A percentile compares a stretch with the other conserved stretches of the same genome.
Evolutionary conservation across 306 rosid species (phyloP).

Genomic region (Lathyrus aphaca): DNA sequence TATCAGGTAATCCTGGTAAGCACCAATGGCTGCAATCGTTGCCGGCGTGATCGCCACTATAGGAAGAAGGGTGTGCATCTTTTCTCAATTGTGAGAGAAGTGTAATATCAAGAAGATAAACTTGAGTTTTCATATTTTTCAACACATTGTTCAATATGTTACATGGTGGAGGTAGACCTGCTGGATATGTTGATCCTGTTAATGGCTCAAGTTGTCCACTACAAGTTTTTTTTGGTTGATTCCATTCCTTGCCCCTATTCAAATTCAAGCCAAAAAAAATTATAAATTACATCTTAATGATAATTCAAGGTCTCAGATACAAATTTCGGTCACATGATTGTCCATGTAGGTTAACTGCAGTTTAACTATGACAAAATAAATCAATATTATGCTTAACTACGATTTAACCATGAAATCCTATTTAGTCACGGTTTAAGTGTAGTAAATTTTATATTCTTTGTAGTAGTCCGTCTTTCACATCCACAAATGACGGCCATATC

Average conservation of each 20-base stretch:
- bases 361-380: no score
- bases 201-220: constrained; percentile 72
- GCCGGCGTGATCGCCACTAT: constrained; percentile 61
- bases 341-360: no score
- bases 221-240: constrained; percentile 71
- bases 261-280: neutral
- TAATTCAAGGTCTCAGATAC: neutral
- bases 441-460: no score
- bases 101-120: constrained; percentile 82
- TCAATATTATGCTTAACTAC: no score
- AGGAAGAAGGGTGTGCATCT: constrained; percentile 89
- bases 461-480: no score
- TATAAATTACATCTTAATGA: neutral
- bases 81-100: constrained; percentile 84
- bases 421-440: no score
- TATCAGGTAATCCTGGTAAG: constrained; percentile 92
- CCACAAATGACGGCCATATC: no score
- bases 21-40: constrained; percentile 99
- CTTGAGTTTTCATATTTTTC: constrained; percentile 61
- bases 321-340: no score
- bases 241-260: constrained; percentile 86
- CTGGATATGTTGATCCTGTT: constrained; percentile 77
- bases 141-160: constrained; percentile 64
- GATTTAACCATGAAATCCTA: no score
- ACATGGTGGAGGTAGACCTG: constrained; percentile 76